Percentiles rank a stretch among this genome's conserved stretches.
Evolutionary conservation across 306 rosid genomes (phyloP).

Genomic region (Prunus mume): DNA sequence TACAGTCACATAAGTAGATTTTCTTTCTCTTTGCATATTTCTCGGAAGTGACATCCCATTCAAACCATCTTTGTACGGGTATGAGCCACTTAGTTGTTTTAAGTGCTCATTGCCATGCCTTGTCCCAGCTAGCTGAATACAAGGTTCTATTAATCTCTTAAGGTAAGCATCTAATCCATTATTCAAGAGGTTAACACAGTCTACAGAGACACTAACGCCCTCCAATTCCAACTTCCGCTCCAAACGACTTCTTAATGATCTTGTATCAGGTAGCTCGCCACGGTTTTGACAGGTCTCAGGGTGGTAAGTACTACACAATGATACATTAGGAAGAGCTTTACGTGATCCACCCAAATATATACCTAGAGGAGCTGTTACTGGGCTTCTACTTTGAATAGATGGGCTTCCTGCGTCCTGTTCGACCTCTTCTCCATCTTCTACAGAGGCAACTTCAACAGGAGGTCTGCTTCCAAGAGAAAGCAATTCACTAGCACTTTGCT

Average conservation of each 20-base stretch:
- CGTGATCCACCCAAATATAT: conserved; percentile 47
- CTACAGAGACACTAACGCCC: conserved; percentile 52
- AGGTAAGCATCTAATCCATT: conserved; percentile 77
- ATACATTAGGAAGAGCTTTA: conserved; percentile 46
- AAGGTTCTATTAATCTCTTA: conserved; percentile 81
- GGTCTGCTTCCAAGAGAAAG: conserved; percentile 95
- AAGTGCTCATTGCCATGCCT: conserved; percentile 35
- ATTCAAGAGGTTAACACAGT: conserved; percentile 75
- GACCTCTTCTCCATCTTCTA: conserved; percentile 99
- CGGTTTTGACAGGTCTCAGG: conserved; percentile 61
- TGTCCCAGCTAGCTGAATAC: conserved; percentile 53
- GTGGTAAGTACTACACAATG: conserved; percentile 37
- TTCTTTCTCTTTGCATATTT: conserved; percentile 33
- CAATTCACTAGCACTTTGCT: conserved; percentile 88
- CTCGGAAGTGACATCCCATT: conserved; percentile 35
- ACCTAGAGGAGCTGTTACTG: conserved; percentile 95
- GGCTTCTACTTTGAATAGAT: conserved; percentile 82
- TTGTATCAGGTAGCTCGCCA: conserved; percentile 70
- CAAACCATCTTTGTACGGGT: conserved; percentile 22
- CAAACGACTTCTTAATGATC: conserved; percentile 62
- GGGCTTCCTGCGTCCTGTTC: conserved; percentile 89
- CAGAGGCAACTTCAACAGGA: conserved; percentile 73
- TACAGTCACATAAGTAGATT: conserved; percentile 42
- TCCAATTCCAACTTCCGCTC: conserved; percentile 68
- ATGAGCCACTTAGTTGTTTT: conserved; percentile 25